Percentiles rank a stretch among this genome's conserved stretches.
These are phyloP conservation scores for Enterocytospora artemiae DNA, from an alignment of 371 early-diverging fungal species.

Conservation along the genomic window DNA sequence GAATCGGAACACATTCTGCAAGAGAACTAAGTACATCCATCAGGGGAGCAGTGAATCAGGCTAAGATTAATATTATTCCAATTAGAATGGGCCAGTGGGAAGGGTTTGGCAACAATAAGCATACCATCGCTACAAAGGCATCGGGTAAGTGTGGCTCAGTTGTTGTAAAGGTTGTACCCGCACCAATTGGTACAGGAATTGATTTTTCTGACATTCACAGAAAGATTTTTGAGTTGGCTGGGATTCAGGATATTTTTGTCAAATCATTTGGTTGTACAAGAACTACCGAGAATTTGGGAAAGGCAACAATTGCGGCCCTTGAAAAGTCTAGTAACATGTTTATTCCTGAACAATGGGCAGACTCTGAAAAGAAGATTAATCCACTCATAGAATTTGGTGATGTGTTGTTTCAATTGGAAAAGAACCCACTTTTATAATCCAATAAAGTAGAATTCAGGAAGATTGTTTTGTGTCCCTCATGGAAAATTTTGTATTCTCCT, in stretches of 20 bases:
- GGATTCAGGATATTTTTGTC: slow-evolving; percentile 94
- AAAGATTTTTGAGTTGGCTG: slow-evolving; percentile 90
- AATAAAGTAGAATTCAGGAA: too few relatives aligned
- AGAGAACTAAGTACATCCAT: slow-evolving; percentile 97
- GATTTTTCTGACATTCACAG: slow-evolving; percentile 89
- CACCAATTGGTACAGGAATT: slow-evolving; percentile 95
- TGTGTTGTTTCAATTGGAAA: slow-evolving; percentile 32
- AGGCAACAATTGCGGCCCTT: slow-evolving; percentile 94
- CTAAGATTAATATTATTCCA: slow-evolving; percentile 90
- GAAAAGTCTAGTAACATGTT: slow-evolving; percentile 88
- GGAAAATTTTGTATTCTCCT: too few relatives aligned
- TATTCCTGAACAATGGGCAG: slow-evolving; percentile 84
- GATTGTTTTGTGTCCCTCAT: too few relatives aligned
- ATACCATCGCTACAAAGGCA: slow-evolving; percentile 94
- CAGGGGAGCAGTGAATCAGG: slow-evolving; percentile 90
- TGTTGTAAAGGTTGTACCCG: slow-evolving; percentile 79
- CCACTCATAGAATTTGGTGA: slow-evolving; percentile 51
- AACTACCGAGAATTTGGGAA: slow-evolving; percentile 86
- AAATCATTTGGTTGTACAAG: slow-evolving; percentile 73
- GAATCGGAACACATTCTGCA: slow-evolving; percentile 94
- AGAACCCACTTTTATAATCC: slow-evolving; percentile 35
- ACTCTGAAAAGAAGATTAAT: slow-evolving; percentile 24
- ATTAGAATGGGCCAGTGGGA: slow-evolving; percentile 98
- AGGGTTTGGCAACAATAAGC: slow-evolving; percentile 81
- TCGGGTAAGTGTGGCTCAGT: slow-evolving; percentile 97